Base-by-base conservation (phyloP, 2,329 filamentous ascomycete species). In the Aspergillus sp. region DNA sequence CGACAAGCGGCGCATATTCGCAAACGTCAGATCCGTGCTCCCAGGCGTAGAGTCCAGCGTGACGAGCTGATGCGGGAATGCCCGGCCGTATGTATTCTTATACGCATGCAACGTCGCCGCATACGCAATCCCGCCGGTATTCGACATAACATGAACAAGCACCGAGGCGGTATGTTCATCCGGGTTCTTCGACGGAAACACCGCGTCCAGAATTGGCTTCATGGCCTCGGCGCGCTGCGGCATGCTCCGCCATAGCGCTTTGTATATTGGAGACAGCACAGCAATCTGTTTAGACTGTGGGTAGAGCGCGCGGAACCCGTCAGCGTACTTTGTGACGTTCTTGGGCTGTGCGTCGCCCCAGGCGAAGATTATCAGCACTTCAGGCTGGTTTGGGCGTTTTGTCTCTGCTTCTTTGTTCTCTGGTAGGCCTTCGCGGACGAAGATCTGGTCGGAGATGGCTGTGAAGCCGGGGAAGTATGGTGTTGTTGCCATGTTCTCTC, bases 331-430 rank as follows among this genome's bases (percentile, higher is more conserved):
- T 15, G 37, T 22, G 30, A 57, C n/a, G 8, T 44, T 17, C 13
- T 52, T 57, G 6, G 54, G 54, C 6, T 30, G 41, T 2, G 54
- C 40, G 42, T 57, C 47, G 9, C 54, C 54, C 54, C 54, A 57
- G 48, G 27, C 41, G 33, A 51, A 57, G 5, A 57, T 57, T 19
- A 57, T 22, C 4, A 57, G 30, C 0, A 24, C 24, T 13, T 34
- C 8, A 15, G 42, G 40, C 2, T 47, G 39, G 15, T 15, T n/a
- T n/a, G 34, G n/a, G 15, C 11, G 13, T 40, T 47, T 30, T 41
- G 19, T 8, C 5, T 11, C 9, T 33, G 11, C 11, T 22, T 41
- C 3, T 34, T 11, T 13, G 13, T 34, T 12, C 13, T 12, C 33
- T 34, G 52, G 15, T 11, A 15, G 1, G 6, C 44, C 54, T 22